Conservation (phyloP, 768 basidiomycete genomes). For the Tulasnella sp. region DNA sequence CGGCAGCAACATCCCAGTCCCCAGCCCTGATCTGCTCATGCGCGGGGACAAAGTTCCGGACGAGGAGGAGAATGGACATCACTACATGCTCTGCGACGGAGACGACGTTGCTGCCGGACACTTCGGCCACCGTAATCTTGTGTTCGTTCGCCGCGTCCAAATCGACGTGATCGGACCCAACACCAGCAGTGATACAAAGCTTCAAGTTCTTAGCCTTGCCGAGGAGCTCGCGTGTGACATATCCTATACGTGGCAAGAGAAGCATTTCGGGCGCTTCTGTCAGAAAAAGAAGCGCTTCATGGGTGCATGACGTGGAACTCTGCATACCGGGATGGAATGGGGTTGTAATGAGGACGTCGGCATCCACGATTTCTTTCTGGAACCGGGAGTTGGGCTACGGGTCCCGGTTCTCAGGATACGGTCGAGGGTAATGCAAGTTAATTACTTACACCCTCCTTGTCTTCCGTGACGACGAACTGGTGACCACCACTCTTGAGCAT, state of each 20-base stretch:
- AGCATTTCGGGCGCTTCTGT: too few relatives aligned
- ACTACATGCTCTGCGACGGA: conserved; percentile 87
- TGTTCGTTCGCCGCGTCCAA: conserved; percentile 77
- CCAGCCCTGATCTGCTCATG: conserved; percentile 85
- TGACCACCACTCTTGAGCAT: conserved; percentile 67
- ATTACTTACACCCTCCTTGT: conserved; percentile 67
- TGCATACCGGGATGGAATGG: conserved; percentile 59
- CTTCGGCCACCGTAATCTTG: conserved; percentile 72
- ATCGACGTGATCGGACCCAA: conserved; percentile 85
- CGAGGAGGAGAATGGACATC: conserved; percentile 83
- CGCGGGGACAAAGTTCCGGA: conserved; percentile 80
- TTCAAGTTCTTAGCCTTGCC: conserved; percentile 77
- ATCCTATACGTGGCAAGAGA: conserved; percentile 33
- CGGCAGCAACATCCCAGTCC: conserved; percentile 77
- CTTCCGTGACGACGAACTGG: conserved; percentile 64
- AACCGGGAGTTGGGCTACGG: background rate
- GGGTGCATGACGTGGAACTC: background rate
- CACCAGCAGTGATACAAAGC: conserved; percentile 81
- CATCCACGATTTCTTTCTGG: conserved; percentile 32
- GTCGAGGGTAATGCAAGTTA: background rate
- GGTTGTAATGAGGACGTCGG: conserved; percentile 71
- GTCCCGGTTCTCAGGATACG: background rate
- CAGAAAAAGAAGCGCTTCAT: too few relatives aligned
- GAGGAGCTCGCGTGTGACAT: conserved; percentile 51
- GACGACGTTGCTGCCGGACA: conserved; percentile 82